These are phyloP conservation scores for Pseudozyma sp. DNA, from an alignment of 1,284 basidiomycete genomes.

Conservation along the genomic window DNA sequence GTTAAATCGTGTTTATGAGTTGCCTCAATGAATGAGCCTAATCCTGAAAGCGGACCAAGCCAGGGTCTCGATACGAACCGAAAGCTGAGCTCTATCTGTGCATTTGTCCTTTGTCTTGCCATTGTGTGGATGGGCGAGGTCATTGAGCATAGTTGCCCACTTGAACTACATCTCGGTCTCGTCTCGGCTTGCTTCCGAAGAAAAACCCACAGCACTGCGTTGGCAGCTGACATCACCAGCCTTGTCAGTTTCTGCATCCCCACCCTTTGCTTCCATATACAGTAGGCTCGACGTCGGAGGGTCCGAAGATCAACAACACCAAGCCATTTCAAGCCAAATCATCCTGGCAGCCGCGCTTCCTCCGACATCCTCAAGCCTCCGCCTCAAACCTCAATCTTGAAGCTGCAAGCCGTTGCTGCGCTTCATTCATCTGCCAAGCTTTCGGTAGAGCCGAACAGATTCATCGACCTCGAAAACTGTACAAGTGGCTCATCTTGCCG, in stretches of 20 bases:
- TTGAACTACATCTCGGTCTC: neutral
- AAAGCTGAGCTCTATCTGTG: no score
- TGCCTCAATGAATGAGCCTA: no score
- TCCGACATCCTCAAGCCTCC: no score
- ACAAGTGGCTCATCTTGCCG: slow-evolving; percentile 13
- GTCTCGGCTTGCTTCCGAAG: neutral
- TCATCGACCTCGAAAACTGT: neutral
- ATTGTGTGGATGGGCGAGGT: neutral
- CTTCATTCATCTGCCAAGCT: neutral
- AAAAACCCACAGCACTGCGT: no score
- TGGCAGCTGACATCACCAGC: no score
- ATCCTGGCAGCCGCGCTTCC: no score
- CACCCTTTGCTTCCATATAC: neutral
- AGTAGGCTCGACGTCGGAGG: neutral
- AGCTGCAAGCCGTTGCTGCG: neutral
- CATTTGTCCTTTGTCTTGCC: no score
- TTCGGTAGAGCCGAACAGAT: slow-evolving; percentile 3
- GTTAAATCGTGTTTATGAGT: no score
- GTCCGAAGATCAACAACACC: neutral
- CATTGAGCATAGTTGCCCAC: neutral
- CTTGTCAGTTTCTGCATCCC: neutral
- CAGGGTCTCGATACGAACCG: no score
- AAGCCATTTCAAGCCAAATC: neutral
- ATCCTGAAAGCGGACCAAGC: no score
- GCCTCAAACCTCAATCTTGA: no score